Evolutionary conservation across 2,329 filamentous ascomycete species (phyloP).

Genomic region (Colletotrichum eremochloae): DNA sequence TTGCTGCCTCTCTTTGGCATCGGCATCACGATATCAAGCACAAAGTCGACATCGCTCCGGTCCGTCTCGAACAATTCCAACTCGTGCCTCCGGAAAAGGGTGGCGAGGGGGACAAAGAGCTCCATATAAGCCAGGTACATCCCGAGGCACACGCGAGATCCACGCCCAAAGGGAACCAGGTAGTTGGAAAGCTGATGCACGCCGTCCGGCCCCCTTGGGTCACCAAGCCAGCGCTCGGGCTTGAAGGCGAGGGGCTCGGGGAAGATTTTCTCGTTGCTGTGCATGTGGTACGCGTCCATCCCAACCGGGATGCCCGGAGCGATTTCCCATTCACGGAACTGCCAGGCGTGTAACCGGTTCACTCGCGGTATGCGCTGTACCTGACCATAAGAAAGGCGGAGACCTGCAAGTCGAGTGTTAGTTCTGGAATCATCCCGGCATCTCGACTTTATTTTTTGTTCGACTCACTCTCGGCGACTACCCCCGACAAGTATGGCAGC

Average conservation of each 20-base stretch:
- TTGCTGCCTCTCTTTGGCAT: no score
- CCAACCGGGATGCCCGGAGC: conserved; percentile 49
- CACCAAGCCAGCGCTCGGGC: conserved; percentile 47
- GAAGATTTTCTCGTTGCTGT: conserved; percentile 46
- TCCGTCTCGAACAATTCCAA: no score
- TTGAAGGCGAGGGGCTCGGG: conserved; percentile 45
- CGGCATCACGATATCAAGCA: no score
- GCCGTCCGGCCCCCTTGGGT: not conserved
- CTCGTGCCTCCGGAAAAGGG: conserved; percentile 9
- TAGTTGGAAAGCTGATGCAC: conserved; percentile 7
- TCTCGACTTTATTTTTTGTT: no score
- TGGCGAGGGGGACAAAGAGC: conserved; percentile 19
- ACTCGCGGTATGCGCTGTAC: no score
- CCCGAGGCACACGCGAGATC: conserved; percentile 8
- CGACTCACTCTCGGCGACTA: no score
- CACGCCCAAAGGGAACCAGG: conserved; percentile 5
- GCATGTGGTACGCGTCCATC: conserved; percentile 51
- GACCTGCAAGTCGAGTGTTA: no score
- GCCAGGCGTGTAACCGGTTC: no score
- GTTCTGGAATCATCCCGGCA: no score
- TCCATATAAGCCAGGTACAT: conserved; percentile 17
- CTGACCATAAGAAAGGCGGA: no score
- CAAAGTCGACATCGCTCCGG: no score
- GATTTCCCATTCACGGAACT: not conserved
- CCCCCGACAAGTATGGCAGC: no score